Conservation (phyloP, 2,329 filamentous ascomycete genomes). For the Trichoderma afroharzianum region DNA sequence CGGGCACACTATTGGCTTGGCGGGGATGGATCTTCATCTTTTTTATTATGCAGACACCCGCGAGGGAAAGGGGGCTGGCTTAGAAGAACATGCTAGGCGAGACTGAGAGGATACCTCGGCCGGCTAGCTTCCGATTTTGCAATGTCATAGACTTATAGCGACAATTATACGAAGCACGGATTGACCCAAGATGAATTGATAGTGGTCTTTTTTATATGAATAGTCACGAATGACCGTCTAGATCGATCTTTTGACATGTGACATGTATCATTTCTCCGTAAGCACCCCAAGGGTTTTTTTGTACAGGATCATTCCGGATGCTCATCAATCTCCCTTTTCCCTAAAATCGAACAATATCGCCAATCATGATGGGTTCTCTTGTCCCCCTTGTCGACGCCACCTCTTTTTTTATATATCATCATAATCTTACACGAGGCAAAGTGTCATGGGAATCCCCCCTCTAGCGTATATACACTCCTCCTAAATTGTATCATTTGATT, state of each 20-base stretch:
- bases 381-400: neutral
- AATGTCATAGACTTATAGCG: conserved; percentile 10
- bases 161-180: neutral
- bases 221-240: neutral
- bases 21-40: neutral
- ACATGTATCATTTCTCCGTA: neutral
- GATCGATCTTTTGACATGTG: neutral
- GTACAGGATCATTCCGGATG: neutral
- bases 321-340: no score
- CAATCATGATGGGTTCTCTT: neutral
- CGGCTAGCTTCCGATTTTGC: neutral
- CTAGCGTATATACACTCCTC: neutral
- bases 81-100: neutral
- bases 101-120: neutral
- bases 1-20: neutral
- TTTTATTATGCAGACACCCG: neutral
- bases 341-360: neutral
- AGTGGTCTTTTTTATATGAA: neutral
- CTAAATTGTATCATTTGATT: neutral
- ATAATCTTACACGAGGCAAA: conserved; percentile 12
- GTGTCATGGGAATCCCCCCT: neutral
- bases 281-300: neutral
- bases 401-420: neutral
- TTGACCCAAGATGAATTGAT: neutral
- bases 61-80: neutral